Evolutionary conservation across 352 stramenopile species (phyloP).

Genomic region (Nothophytophthora sp.): DNA sequence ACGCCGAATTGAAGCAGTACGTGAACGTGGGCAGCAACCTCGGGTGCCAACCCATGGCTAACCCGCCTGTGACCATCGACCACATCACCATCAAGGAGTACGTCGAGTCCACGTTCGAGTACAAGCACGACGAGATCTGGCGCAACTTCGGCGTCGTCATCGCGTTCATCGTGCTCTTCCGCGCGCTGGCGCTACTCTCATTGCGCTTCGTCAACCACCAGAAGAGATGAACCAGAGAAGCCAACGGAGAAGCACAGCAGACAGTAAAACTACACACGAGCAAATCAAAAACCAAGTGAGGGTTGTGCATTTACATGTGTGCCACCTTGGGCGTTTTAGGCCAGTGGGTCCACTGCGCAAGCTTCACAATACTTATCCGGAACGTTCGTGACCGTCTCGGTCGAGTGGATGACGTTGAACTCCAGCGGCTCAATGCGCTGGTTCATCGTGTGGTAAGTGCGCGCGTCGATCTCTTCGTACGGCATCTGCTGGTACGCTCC

Average conservation of each 20-base stretch:
- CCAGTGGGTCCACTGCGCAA: constrained; percentile 32
- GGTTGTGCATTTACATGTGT: too few species aligned
- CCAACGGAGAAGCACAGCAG: too few species aligned
- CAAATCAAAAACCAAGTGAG: too few species aligned
- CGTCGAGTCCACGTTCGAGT: constrained; percentile 32
- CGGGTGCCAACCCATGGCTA: constrained; percentile 30
- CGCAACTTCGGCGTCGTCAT: constrained; percentile 29
- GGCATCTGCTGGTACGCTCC: constrained; percentile 91
- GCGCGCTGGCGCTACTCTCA: constrained; percentile 29
- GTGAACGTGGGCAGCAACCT: constrained; percentile 13
- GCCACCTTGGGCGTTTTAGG: too few species aligned
- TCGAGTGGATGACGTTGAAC: constrained; percentile 43
- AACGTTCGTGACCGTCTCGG: constrained; percentile 34
- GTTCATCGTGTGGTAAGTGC: constrained; percentile 59
- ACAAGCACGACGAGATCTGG: constrained; percentile 39
- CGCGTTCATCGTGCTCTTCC: constrained; percentile 36
- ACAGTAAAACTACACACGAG: too few species aligned
- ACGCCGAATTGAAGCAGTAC: constrained; percentile 12
- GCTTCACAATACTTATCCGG: constrained; percentile 65
- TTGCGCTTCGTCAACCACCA: constrained; percentile 50
- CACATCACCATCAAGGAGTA: constrained; percentile 41
- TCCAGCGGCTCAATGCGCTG: constrained; percentile 36
- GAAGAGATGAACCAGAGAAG: constrained; percentile 31
- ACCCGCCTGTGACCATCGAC: constrained; percentile 12
- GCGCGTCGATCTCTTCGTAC: constrained; percentile 89